Base-by-base conservation (phyloP, 2,329 filamentous ascomycete genomes). In the Venturia asperata region DNA sequence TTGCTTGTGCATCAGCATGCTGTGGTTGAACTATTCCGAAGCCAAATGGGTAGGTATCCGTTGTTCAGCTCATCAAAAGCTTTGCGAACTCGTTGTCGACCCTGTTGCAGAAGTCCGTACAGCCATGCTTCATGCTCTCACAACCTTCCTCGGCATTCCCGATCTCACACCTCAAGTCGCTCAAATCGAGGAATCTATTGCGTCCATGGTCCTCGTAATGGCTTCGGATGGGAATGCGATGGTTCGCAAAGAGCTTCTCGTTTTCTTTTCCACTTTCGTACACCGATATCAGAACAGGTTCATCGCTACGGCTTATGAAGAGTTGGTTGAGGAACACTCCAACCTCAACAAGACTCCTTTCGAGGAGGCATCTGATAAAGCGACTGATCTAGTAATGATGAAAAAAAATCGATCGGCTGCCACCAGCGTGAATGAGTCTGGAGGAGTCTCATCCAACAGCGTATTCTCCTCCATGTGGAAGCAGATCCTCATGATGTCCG, bases 11-110 rank as follows among this genome's bases (percentile, higher is more conserved):
- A 85, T 99, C 67, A 96, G 93, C 74, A 93, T 97, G 79, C 82
- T 99, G 27, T 97, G 93, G 92, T 84, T 88, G 69, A 90, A 95
- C 71, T 89, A 92, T 63, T 87, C 92, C 1, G 92, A 97, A 73
- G 93, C 92, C 0, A 97, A 97, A 74, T 97, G 93, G 90, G 85
- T 90, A 70, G 94, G 91, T n/a, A 96, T 97, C 67, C 83, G 91
- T 60, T 91, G 92, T 72, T 88, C 89, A 69, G 94, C 92, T 1
- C 92, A 92, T 65, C 82, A 88, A 62, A 89, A 91, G 71, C 82
- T 99, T 2, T 90, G 90, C 61, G 86, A 87, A 67, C 82, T 97
- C 43, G 88, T 89, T 64, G 88, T 91, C 65, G 94, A 99, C 71
- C 87, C 88, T 4, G 92, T 92, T 60, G 92, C 92, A 41, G 94